Percentiles rank a stretch among this genome's conserved stretches.
phyloP scores from a whole-genome alignment of 2,329 filamentous ascomycete genomes.

The Ophiostoma montium region DNA sequence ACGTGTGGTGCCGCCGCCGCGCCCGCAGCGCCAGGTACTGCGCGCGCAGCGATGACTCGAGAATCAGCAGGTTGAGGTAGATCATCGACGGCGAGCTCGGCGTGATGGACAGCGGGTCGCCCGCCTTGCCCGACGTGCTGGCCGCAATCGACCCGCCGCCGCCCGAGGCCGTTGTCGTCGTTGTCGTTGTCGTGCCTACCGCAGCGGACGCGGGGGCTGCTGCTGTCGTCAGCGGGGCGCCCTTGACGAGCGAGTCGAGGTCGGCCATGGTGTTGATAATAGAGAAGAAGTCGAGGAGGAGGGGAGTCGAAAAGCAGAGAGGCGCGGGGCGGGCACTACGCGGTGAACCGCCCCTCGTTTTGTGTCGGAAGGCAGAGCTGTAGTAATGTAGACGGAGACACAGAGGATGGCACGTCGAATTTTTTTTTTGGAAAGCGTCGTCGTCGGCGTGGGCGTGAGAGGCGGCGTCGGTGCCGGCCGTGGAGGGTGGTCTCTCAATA shows the following conservation, averaged over 20 bases:
- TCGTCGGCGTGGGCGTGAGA: not conserved
- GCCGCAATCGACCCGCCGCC: constrained; percentile 27
- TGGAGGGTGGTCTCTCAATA: not conserved
- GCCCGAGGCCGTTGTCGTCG: not conserved
- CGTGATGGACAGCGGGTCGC: constrained; percentile 63
- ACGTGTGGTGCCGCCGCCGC: constrained; percentile 79
- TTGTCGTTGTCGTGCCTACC: constrained; percentile 14
- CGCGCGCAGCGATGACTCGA: constrained; percentile 83
- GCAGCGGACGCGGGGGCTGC: no score
- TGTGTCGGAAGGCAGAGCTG: no score
- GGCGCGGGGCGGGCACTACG: not conserved
- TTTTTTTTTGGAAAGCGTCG: no score
- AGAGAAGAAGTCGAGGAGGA: constrained; percentile 43
- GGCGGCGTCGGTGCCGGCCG: not conserved
- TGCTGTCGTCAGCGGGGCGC: constrained; percentile 54
- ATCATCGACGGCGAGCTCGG: constrained; percentile 93
- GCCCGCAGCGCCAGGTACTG: constrained; percentile 87
- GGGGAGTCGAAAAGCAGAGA: not conserved
- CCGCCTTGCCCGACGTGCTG: constrained; percentile 30
- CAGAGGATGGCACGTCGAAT: not conserved
- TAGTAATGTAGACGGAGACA: not conserved
- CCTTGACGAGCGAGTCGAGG: constrained; percentile 86
- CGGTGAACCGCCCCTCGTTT: not conserved
- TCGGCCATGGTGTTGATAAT: constrained; percentile 18
- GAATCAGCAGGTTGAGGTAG: constrained; percentile 92